A percentile compares a stretch with the other conserved stretches of the same genome.
phyloP scores from a whole-genome alignment of 2,329 filamentous ascomycete genomes.

The Domatiomyces globalis region DNA sequence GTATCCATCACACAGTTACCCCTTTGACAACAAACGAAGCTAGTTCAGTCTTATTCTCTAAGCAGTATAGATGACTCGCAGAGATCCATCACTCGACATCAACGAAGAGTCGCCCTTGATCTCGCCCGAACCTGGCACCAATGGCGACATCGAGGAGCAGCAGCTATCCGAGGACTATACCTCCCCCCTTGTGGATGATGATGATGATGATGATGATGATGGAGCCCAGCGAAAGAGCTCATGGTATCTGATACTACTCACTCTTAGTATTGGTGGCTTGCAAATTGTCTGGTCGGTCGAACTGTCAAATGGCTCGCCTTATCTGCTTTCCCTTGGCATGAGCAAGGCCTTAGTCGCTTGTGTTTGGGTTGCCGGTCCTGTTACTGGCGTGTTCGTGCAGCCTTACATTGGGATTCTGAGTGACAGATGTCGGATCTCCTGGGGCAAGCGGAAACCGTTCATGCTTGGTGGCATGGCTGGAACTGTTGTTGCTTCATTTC shows the following conservation, averaged over 20 bases:
- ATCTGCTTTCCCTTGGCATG: slow-evolving; percentile 63
- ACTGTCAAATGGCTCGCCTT: slow-evolving; percentile 81
- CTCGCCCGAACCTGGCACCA: slow-evolving; percentile 4
- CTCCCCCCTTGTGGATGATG: slow-evolving; percentile 6
- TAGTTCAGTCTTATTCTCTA: neutral
- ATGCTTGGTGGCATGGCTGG: slow-evolving; percentile 57
- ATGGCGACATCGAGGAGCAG: slow-evolving; percentile 4
- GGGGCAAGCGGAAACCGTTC: slow-evolving; percentile 70
- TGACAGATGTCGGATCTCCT: slow-evolving; percentile 58
- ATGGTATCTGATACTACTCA: slow-evolving; percentile 76
- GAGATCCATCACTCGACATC: slow-evolving; percentile 7
- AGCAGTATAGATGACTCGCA: slow-evolving; percentile 9
- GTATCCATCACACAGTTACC: too few species aligned
- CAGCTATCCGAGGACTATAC: slow-evolving; percentile 3
- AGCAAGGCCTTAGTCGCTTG: slow-evolving; percentile 71
- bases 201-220: neutral
- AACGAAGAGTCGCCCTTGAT: slow-evolving; percentile 18
- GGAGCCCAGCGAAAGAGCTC: slow-evolving; percentile 49
- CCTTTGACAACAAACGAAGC: too few species aligned
- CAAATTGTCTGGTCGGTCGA: slow-evolving; percentile 96
- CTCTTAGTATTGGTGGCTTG: slow-evolving; percentile 71
- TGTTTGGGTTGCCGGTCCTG: slow-evolving; percentile 70
- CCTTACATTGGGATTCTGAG: slow-evolving; percentile 71
- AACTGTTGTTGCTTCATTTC: slow-evolving; percentile 53
- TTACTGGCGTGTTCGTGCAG: slow-evolving; percentile 66